A percentile compares a stretch with the other conserved stretches of the same genome.
These are phyloP conservation scores for Strigomonas culicis DNA, from an alignment of 208 protist species.

Conservation along the genomic window DNA sequence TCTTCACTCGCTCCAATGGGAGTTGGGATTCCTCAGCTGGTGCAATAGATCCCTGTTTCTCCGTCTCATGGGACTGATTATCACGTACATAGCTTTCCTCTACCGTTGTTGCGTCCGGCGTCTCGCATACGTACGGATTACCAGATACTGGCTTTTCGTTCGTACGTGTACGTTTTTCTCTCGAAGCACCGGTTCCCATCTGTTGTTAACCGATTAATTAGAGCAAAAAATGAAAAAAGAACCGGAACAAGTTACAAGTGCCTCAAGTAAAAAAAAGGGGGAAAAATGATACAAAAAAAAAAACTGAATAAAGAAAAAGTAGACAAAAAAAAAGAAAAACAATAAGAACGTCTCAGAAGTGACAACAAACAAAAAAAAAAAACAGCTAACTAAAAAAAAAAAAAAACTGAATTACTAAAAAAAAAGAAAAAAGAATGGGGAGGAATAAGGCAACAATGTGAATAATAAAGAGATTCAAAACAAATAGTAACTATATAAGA, in stretches of 20 bases:
- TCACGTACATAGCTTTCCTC: too few species aligned
- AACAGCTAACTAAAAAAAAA: not conserved
- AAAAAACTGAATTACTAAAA: not conserved
- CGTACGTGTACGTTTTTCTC: too few species aligned
- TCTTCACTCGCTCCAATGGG: too few species aligned
- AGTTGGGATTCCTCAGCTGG: too few species aligned
- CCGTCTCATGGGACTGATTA: too few species aligned
- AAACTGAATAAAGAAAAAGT: slow-evolving; percentile 2
- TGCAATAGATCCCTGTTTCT: too few species aligned
- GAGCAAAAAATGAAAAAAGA: too few species aligned
- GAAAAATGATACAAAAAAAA: not conserved
- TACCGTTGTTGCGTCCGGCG: not conserved
- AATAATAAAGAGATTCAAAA: slow-evolving; percentile 10
- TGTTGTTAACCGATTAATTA: too few species aligned
- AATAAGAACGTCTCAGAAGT: slow-evolving; percentile 1
- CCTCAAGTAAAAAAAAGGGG: slow-evolving; percentile 15
- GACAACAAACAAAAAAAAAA: slow-evolving; percentile 10
- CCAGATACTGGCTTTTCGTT: too few species aligned
- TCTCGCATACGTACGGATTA: too few species aligned
- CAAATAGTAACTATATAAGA: not conserved
- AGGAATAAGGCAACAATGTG: slow-evolving; percentile 1
- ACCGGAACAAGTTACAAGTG: too few species aligned
- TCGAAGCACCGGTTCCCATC: too few species aligned
- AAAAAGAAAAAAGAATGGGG: not conserved
- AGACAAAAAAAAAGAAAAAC: slow-evolving; percentile 1